Evolutionary conservation across 2,329 filamentous ascomycete genomes (phyloP), one percentile per base, ranked within the genome.

Genomic region (Colletotrichum gigasporum): DNA sequence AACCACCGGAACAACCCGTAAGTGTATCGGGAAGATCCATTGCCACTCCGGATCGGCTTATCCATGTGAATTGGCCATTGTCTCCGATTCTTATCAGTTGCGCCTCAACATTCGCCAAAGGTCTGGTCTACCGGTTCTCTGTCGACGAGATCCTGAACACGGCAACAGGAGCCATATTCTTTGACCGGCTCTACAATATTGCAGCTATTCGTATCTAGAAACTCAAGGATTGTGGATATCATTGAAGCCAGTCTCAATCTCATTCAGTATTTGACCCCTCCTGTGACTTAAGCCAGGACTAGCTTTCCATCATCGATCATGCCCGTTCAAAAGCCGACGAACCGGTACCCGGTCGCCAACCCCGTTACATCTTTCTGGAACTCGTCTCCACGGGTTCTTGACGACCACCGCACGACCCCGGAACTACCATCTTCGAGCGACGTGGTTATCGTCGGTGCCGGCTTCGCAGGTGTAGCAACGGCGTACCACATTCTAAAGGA

Each of bases 361-460:
- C 66, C 71, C 5, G 72, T 66, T 14, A 48, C 62, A 2, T 70
- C 80, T 3, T 84, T 82, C 69, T 84, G 82, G 83, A 65, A 44
- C 41, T 10, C 41, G 12, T 11, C 16, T 11, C 26, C 24, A 12
- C n/a, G 51, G 12, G 59, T 69, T 2, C 69, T 84, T 2, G 79
- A 82, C 62, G 73, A 76, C 55, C 71, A 79, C 65, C 75, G 79
- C 22, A 78, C 73, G 20, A 78, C 74, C 2, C 69, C 73, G 5
- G 65, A 68, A 6, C 69, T 85, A 0, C 82, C 82, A 0, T 39
- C 67, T 0, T 60, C 76, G 28, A 75, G 74, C 32, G 81, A 85
- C 48, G 76, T 85, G 48, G 74, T 79, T 18, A 78, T 85, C 37
- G 75, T 85, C 16, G 83, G 82, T 0, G 77, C 80, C n/a, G 83